These are phyloP conservation scores for Aspergillus flavus DNA, from an alignment of 2,329 filamentous ascomycete genomes.

Conservation along the genomic window DNA sequence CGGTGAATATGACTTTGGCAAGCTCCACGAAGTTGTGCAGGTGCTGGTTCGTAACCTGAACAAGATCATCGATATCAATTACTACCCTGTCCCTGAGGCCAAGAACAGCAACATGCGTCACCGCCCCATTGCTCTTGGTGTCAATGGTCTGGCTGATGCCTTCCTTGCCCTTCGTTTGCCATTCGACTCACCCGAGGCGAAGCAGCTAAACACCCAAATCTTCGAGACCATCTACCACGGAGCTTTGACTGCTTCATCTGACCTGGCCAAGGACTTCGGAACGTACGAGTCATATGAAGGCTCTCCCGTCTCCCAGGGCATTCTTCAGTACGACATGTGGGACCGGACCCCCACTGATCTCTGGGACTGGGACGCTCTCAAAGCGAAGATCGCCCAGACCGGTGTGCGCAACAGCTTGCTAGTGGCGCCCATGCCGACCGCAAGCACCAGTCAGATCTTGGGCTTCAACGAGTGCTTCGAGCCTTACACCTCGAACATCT, in stretches of 20 bases:
- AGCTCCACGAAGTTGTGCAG: slow-evolving; percentile 91
- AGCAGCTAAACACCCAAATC: slow-evolving; percentile 94
- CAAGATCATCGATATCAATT: slow-evolving; percentile 97
- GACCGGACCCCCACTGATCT: slow-evolving; percentile 88
- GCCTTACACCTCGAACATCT: slow-evolving; percentile 99
- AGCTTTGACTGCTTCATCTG: slow-evolving; percentile 83
- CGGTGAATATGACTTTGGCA: slow-evolving; percentile 90
- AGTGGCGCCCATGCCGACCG: slow-evolving; percentile 96
- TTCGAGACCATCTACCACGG: slow-evolving; percentile 99
- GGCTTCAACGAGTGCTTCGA: slow-evolving; percentile 99
- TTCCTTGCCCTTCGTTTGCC: slow-evolving; percentile 96
- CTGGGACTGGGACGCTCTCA: slow-evolving; percentile 92
- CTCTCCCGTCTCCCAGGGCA: slow-evolving; percentile 90
- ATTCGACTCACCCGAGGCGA: slow-evolving; percentile 94
- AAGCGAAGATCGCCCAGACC: slow-evolving; percentile 87
- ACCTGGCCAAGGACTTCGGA: slow-evolving; percentile 80
- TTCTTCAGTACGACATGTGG: slow-evolving; percentile 99
- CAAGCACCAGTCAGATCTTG: slow-evolving; percentile 94
- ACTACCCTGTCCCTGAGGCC: slow-evolving; percentile 95
- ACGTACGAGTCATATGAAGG: slow-evolving; percentile 89
- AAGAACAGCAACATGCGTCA: slow-evolving; percentile 97
- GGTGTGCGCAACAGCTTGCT: slow-evolving; percentile 95
- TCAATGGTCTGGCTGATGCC: slow-evolving; percentile 95
- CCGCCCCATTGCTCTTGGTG: slow-evolving; percentile 92
- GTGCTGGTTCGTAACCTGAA: slow-evolving; percentile 95